phyloP scores from a whole-genome alignment of 345 rosid species.

The Geranium brycei region DNA sequence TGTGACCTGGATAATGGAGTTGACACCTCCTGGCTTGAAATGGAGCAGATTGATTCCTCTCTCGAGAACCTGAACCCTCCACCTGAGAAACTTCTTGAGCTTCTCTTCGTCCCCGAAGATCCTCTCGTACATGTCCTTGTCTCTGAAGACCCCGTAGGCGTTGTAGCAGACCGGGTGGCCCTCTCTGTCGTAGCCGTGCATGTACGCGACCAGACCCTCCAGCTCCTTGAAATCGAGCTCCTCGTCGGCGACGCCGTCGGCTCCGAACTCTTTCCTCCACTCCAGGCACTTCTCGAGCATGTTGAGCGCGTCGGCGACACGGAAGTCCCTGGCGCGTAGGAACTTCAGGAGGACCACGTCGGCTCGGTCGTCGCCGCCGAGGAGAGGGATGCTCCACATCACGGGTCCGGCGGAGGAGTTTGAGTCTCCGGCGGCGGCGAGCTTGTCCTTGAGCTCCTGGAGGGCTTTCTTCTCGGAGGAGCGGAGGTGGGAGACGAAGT shows the following conservation, averaged over 20 bases:
- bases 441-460: constrained; percentile 54
- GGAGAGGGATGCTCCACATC: constrained; percentile 76
- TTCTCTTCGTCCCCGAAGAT: constrained; percentile 88
- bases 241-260: constrained; percentile 57
- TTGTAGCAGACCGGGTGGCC: constrained; percentile 96
- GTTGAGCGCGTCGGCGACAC: constrained; percentile 40
- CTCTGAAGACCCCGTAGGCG: constrained; percentile 75
- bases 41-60: constrained; percentile 66
- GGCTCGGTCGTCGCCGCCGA: constrained; percentile 48
- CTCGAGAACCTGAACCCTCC: constrained; percentile 93
- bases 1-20: constrained; percentile 81
- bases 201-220: constrained; percentile 75
- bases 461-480: constrained; percentile 64
- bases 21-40: constrained; percentile 89
- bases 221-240: constrained; percentile 82
- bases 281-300: constrained; percentile 70
- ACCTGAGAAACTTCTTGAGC: constrained; percentile 57
- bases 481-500: constrained; percentile 60
- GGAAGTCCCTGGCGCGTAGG: constrained; percentile 78
- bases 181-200: constrained; percentile 71
- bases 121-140: constrained; percentile 69
- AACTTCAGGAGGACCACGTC: constrained; percentile 80
- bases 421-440: constrained; percentile 18
- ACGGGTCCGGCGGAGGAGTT: constrained; percentile 16
- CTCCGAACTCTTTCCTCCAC: constrained; percentile 72